Percentiles rank a stretch among this genome's conserved stretches.
These are phyloP conservation scores for Boletus hoseneyae DNA, from an alignment of 1,284 basidiomycete species.

Conservation along the genomic window DNA sequence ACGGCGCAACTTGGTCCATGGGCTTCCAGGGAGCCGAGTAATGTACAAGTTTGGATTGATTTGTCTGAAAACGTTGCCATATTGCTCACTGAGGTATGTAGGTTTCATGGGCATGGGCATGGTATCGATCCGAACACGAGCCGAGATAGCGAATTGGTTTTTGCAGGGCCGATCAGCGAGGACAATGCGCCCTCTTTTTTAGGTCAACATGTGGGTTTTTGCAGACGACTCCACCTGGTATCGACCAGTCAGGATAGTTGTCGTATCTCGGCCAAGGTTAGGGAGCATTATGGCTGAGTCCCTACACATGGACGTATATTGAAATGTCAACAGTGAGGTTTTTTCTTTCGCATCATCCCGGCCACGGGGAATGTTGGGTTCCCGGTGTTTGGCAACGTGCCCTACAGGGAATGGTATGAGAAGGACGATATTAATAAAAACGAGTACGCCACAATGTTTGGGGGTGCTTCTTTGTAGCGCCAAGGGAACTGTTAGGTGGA, in stretches of 20 bases:
- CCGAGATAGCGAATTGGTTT: constrained; percentile 13
- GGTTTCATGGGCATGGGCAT: not conserved
- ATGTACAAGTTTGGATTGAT: constrained; percentile 1
- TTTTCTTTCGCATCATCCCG: constrained; percentile 1
- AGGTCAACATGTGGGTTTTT: not conserved
- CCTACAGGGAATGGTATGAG: not conserved
- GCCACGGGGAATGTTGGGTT: not conserved
- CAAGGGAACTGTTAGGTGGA: not conserved
- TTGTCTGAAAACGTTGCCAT: not conserved
- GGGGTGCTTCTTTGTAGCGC: not conserved
- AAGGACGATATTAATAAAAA: not conserved
- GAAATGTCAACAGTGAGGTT: constrained; percentile 6
- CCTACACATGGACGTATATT: not conserved
- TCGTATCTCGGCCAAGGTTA: not conserved
- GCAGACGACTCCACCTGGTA: not conserved
- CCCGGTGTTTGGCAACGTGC: not conserved
- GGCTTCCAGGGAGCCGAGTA: not conserved
- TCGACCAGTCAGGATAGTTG: not conserved
- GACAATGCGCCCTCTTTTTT: not conserved
- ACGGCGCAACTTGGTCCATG: not conserved
- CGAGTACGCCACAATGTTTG: not conserved
- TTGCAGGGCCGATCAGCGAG: not conserved
- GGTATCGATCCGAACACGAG: constrained; percentile 11
- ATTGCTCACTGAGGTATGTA: not conserved
- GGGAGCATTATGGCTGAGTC: not conserved